A percentile compares a stretch with the other conserved stretches of the same genome.
phyloP scores from a whole-genome alignment of 306 rosid species.

The Acacia confusa region DNA sequence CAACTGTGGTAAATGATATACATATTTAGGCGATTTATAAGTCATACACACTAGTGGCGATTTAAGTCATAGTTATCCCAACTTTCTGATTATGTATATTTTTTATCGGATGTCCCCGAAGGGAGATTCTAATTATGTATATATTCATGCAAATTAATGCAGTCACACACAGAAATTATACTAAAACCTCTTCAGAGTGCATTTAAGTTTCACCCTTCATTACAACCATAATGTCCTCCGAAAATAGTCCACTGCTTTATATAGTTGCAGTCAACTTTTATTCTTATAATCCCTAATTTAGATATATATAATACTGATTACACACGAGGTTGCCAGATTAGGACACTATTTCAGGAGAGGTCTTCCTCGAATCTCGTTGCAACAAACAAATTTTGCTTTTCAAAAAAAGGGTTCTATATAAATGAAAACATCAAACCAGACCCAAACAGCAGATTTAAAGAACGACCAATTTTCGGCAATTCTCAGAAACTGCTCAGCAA shows the following conservation, averaged over 20 bases:
- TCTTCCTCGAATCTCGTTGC: background rate
- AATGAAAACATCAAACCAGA: background rate
- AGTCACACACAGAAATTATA: no score
- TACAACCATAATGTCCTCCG: background rate
- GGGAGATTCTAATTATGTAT: no score
- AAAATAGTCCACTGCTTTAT: background rate
- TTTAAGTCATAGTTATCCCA: no score
- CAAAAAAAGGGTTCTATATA: background rate
- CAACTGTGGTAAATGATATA: no score
- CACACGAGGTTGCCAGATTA: background rate
- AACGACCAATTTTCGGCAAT: background rate
- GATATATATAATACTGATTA: background rate
- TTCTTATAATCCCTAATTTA: background rate
- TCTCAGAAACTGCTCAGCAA: background rate
- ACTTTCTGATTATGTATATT: no score
- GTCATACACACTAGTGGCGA: no score
- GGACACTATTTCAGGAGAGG: background rate
- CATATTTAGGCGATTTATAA: no score
- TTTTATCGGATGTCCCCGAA: no score
- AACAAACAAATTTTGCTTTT: background rate
- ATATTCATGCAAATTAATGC: no score
- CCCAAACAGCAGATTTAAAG: background rate
- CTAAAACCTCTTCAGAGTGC: no score
- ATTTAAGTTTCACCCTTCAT: no score
- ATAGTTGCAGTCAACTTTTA: background rate